Evolutionary conservation across 2,329 filamentous ascomycete genomes (phyloP).

Genomic region (Aspergillus viridinutans): DNA sequence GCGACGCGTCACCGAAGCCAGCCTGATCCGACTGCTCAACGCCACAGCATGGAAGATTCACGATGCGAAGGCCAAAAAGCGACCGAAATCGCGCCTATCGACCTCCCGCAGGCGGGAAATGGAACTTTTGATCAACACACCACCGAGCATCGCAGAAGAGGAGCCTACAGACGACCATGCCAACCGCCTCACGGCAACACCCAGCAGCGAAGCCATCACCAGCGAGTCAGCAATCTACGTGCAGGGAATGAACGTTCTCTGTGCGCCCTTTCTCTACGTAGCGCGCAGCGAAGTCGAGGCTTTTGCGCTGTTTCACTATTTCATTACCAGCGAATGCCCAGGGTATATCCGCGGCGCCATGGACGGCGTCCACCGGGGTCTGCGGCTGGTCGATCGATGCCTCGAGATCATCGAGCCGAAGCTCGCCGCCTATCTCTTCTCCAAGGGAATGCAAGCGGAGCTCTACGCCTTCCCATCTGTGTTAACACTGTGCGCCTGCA

Average conservation of each 20-base stretch:
- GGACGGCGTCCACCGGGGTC: slow-evolving; percentile 91
- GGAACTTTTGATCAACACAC: slow-evolving; percentile 36
- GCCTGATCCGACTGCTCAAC: slow-evolving; percentile 88
- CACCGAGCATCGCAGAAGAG: slow-evolving; percentile 37
- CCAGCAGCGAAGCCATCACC: slow-evolving; percentile 33
- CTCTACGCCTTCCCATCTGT: slow-evolving; percentile 97
- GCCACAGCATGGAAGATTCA: slow-evolving; percentile 91
- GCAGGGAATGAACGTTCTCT: slow-evolving; percentile 97
- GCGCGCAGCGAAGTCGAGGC: slow-evolving; percentile 93
- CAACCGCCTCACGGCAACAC: slow-evolving; percentile 2
- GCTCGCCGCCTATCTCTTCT: slow-evolving; percentile 75
- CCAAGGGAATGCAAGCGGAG: slow-evolving; percentile 84
- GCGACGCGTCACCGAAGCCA: slow-evolving; percentile 90
- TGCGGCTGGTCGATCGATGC: slow-evolving; percentile 87
- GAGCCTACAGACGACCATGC: slow-evolving; percentile 46
- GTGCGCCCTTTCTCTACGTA: slow-evolving; percentile 91
- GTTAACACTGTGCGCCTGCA: slow-evolving; percentile 90
- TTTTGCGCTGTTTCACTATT: slow-evolving; percentile 82
- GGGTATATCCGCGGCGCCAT: slow-evolving; percentile 94
- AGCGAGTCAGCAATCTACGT: slow-evolving; percentile 81
- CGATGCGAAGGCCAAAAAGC: slow-evolving; percentile 65
- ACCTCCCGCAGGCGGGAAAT: slow-evolving; percentile 46
- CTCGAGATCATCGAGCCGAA: slow-evolving; percentile 87
- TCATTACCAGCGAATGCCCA: slow-evolving; percentile 83
- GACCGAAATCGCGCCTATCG: slow-evolving; percentile 35